Evolutionary conservation across 176 grass and related monocot genomes (phyloP), one percentile per base, ranked within the genome.

Genomic region (Ampelocalamus luodianensis): DNA sequence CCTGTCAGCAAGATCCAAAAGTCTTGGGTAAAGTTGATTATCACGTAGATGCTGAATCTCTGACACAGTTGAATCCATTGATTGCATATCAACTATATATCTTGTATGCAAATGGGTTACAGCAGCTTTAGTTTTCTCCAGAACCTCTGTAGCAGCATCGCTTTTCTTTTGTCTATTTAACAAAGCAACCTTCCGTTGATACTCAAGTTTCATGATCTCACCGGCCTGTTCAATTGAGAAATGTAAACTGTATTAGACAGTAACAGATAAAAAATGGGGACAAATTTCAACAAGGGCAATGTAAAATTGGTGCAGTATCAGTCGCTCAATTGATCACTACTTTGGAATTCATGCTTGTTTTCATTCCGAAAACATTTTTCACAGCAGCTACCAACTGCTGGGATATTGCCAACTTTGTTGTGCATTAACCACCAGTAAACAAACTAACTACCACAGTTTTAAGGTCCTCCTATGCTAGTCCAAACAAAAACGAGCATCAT

Each of bases 61-160:
- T 84, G 93, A 91, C 17, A 99, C 93, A 39, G 97, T 99, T 65
- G 93, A 94, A 90, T 99, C 93, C 93, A 99, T 90, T 85, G 97
- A 96, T 89, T 99, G 97, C 91, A 99, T 94, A 70, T 99, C 97
- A 82, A 99, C 97, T 75, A 99, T 90, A 55, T 94, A 96, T 86
- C 88, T 89, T 66, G 93, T 99, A 84, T 99, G 93, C 76, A 99
- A 79, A 89, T 99, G 97, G 45, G 93, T 99, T 54, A 99, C 97
- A 11, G 90, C 93, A 81, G 97, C 97, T 94, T 96, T 99, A 36
- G 93, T 99, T 89, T 92, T 99, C 85, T 96, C 91, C 58, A 99
- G 84, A 72, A 94, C 83, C 60, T 99, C 97, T 15, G 85, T 76
- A 90, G 74, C 68, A 24, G 90, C 92, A 86, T 86, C 89, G 37